Evolutionary conservation across 352 stramenopile genomes (phyloP), one percentile per base, ranked within the genome.

Genomic region (Pythium rishiriense): DNA sequence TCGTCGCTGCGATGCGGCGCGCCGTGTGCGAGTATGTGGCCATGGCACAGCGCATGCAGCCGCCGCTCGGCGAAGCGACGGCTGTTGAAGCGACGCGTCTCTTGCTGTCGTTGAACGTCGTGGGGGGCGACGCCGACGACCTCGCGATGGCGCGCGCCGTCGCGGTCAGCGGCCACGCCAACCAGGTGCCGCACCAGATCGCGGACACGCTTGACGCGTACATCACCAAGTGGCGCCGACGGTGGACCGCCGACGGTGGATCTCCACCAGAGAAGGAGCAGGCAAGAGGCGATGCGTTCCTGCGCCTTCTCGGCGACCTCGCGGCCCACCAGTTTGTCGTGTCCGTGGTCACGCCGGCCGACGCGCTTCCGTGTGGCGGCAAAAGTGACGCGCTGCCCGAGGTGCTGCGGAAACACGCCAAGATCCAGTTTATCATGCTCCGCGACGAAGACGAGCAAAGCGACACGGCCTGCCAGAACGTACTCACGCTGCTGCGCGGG

Each of bases 371-470:
- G 6, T 46, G 64, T 48, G 37, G 21, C 4, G 21, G 14, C 14
- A 21, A 26, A 4, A 37, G 37, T 19, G 10, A 19, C 3, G 31
- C 49, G 14, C 26, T 62, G 41, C 31, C 22, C 1, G 41, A 17
- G 28, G 47, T 25, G n/a, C 42, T 75, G 14, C 45, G 24, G n/a
- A 42, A 58, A n/a, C 41, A 67, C 15, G 45, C 35, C 7, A 42
- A 45, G 8, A 51, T 78, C n/a, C 43, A 85, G 62, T 75, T 83
- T 26, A 46, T 83, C 15, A 25, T 83, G 29, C 66, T 83, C n/a
- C 64, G 76, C 3, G 69, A 71, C 17, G 72, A 81, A 3, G 72
- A 78, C 28, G 75, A 83, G 42, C 21, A 66, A 5, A 41, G 54
- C 21, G 59, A 66, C 11, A 37, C 37, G 4, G 60, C 74, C 17